phyloP scores from a whole-genome alignment of 2,329 filamentous ascomycete genomes.

The Aspergillus luchuensis region DNA sequence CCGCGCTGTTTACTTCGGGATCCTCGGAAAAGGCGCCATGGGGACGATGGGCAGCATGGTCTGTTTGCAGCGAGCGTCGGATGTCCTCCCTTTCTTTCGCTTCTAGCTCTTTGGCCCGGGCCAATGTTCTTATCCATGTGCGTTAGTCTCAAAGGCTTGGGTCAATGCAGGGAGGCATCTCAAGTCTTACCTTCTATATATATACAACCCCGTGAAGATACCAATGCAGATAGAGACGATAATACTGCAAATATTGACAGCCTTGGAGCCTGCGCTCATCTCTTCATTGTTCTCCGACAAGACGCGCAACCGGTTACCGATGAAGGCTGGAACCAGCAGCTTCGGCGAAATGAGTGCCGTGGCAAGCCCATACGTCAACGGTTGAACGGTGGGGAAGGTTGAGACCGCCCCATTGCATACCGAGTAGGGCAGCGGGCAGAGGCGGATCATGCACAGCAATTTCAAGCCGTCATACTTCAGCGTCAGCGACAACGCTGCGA shows the following conservation, averaged over 20 bases:
- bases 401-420: constrained; percentile 92
- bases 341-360: constrained; percentile 84
- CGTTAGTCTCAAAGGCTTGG: constrained; percentile 5
- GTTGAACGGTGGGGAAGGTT: constrained; percentile 85
- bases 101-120: constrained; percentile 52
- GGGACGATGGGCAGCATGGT: constrained; percentile 38
- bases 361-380: constrained; percentile 73
- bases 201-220: constrained; percentile 74
- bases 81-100: constrained; percentile 48
- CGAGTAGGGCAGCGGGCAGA: constrained; percentile 91
- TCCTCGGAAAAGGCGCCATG: constrained; percentile 43
- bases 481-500: constrained; percentile 83
- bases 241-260: constrained; percentile 83
- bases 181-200: constrained; percentile 66
- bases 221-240: constrained; percentile 70
- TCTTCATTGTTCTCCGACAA: constrained; percentile 81
- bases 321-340: constrained; percentile 87
- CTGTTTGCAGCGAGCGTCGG: constrained; percentile 36
- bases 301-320: constrained; percentile 78
- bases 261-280: constrained; percentile 77
- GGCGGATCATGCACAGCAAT: constrained; percentile 84
- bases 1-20: constrained; percentile 43
- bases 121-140: constrained; percentile 43
- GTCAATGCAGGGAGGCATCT: background rate
- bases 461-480: constrained; percentile 87